phyloP scores from a whole-genome alignment of 306 rosid genomes.

The Cicer judaicum region DNA sequence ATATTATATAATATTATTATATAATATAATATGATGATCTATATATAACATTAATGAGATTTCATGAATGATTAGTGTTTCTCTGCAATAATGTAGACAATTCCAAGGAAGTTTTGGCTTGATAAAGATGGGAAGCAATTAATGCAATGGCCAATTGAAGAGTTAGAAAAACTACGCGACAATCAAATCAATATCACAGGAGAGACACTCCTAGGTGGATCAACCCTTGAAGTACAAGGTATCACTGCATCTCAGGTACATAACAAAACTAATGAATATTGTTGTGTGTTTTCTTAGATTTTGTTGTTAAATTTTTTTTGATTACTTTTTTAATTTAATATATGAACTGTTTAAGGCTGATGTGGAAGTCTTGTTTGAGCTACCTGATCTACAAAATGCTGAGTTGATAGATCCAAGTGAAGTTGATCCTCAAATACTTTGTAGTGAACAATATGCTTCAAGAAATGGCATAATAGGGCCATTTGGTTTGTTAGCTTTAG shows the following conservation, averaged over 20 bases:
- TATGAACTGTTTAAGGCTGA: conserved; percentile 52
- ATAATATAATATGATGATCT: neutral
- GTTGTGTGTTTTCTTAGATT: neutral
- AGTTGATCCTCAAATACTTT: conserved; percentile 55
- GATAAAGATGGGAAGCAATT: conserved; percentile 52
- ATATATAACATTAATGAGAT: neutral
- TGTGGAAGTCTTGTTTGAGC: conserved; percentile 57
- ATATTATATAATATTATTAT: no score
- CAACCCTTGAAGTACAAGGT: conserved; percentile 51
- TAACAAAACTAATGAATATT: neutral
- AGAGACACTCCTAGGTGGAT: conserved; percentile 40
- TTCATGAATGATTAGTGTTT: neutral
- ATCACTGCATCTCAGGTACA: conserved; percentile 67
- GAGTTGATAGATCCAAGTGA: conserved; percentile 46
- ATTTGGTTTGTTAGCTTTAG: conserved; percentile 26
- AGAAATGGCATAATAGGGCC: conserved; percentile 27
- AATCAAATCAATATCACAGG: conserved; percentile 40
- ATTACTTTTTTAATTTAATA: neutral
- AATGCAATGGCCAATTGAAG: conserved; percentile 66
- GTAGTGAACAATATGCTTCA: neutral
- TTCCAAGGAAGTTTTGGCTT: conserved; percentile 66
- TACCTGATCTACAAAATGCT: conserved; percentile 43
- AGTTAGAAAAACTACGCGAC: conserved; percentile 51
- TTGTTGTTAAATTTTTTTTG: neutral
- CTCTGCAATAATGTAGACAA: conserved; percentile 44